These are phyloP conservation scores for Massarina eburnea DNA, from an alignment of 2,329 filamentous ascomycete genomes.

Conservation along the genomic window DNA sequence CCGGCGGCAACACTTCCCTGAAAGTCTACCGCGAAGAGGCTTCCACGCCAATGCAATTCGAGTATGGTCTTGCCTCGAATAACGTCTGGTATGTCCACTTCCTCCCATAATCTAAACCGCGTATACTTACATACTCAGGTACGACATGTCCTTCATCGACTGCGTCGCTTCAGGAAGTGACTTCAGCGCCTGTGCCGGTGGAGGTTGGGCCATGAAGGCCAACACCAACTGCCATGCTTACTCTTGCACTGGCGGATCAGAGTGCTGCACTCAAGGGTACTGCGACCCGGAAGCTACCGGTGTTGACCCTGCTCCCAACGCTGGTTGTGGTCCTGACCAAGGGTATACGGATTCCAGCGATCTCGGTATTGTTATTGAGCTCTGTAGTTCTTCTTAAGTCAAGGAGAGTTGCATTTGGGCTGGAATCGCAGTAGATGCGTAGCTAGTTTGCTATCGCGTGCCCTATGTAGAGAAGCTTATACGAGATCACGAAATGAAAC, in stretches of 20 bases:
- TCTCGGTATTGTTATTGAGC: constrained; percentile 6
- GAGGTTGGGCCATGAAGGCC: constrained; percentile 6
- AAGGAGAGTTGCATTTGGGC: not conserved
- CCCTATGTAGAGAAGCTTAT: too few relatives aligned
- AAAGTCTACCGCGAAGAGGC: constrained; percentile 4
- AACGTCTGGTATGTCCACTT: constrained; percentile 3
- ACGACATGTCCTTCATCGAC: constrained; percentile 13
- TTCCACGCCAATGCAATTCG: constrained; percentile 11
- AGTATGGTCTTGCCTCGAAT: constrained; percentile 4
- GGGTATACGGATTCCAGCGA: constrained; percentile 3
- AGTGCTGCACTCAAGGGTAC: constrained; percentile 7
- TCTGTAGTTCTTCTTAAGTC: constrained; percentile 3
- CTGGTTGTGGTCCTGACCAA: constrained; percentile 7
- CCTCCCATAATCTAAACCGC: too few relatives aligned
- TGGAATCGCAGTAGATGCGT: constrained; percentile 1
- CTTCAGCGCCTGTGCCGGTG: constrained; percentile 2
- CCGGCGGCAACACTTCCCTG: constrained; percentile 8
- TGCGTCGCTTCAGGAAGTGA: not conserved
- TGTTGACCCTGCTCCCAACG: not conserved
- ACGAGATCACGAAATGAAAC: too few relatives aligned
- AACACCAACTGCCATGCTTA: not conserved
- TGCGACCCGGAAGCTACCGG: constrained; percentile 7
- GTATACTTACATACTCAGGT: not conserved
- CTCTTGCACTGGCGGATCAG: not conserved
- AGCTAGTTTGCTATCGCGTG: too few relatives aligned